phyloP scores from a whole-genome alignment of 768 basidiomycete genomes.

The Agrocybe praecox region DNA sequence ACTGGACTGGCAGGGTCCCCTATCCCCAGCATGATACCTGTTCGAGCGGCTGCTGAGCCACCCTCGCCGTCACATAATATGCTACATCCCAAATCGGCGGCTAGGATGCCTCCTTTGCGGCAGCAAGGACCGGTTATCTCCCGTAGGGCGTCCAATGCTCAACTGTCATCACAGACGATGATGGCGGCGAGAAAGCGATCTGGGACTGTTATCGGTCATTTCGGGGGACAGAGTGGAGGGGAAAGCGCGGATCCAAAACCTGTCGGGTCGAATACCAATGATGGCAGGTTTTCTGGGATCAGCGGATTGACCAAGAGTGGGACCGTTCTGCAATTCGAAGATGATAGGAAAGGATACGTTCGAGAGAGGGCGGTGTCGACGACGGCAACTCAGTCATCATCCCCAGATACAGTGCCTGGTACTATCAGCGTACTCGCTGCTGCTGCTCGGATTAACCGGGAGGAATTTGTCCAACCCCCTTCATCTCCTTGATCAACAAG shows the following conservation, averaged over 20 bases:
- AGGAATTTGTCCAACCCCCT: constrained; percentile 2
- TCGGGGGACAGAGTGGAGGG: neutral
- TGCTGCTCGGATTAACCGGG: constrained; percentile 24
- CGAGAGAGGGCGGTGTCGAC: neutral
- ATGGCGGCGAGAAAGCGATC: constrained; percentile 30
- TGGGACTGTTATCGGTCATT: constrained; percentile 29
- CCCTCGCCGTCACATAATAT: neutral
- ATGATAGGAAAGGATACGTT: neutral
- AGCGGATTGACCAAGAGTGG: constrained; percentile 1
- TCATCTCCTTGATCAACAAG: constrained; percentile 3
- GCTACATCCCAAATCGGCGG: neutral
- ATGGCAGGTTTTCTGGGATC: neutral
- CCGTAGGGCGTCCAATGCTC: constrained; percentile 21
- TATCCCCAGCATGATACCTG: constrained; percentile 5
- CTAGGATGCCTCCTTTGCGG: neutral
- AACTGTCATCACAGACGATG: constrained; percentile 13
- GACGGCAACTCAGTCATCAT: neutral
- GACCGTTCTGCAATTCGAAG: constrained; percentile 3
- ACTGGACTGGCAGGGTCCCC: neutral
- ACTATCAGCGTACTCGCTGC: constrained; percentile 17
- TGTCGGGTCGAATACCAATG: neutral
- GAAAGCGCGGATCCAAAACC: neutral
- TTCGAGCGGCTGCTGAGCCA: neutral
- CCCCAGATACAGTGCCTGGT: constrained; percentile 2
- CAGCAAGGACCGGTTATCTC: neutral